Base-by-base conservation (phyloP, 2,329 filamentous ascomycete genomes). In the Didymella keratinophila region DNA sequence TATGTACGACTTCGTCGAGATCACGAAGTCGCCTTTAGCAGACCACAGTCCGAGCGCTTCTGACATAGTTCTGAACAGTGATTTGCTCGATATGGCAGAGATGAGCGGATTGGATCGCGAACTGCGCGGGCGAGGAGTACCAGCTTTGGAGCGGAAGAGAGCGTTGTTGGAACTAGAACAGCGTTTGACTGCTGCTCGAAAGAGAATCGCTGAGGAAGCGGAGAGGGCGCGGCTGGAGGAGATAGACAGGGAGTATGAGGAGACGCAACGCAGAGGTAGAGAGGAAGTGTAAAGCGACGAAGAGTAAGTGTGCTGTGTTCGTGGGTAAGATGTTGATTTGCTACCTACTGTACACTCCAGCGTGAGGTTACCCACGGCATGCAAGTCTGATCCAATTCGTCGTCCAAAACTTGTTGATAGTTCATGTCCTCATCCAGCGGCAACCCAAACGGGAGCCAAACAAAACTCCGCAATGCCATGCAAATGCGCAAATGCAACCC, bases 401-500 rank as follows among this genome's bases (percentile, higher is more conserved):
- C 34, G 32, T 51, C 46, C 53, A 41, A 46, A 46, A 23, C 4
- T 3, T 39, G 36, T 39, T 1, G 6, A n/a, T n/a, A n/a, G 16
- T 20, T 56, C 47, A 25, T 56, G 30, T 25, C 36, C 53, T 51
- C 34, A 18, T 56, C 12, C 32, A 30, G 41, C 8, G 9, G 45
- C 34, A 39, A 50, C 18, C 45, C 39, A 50, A 30, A 11, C 7
- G 30, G 25, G 42, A 16, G 32, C 14, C 21, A 41, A 7, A 4
- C 14, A 18, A 18, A 56, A 51, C 47, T 32, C 53, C 47, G 5
- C 39, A 50, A 51, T 51, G 47, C 52, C 48, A 56, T 46, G 47
- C 47, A 56, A 50, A 43, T 55, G 37, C 44, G 53, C 53, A 51
- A 45, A 37, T 55, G 28, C 44, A 49, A 54, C 10, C 53, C 41